phyloP scores from a whole-genome alignment of 306 rosid species.

The Malus domestica region DNA sequence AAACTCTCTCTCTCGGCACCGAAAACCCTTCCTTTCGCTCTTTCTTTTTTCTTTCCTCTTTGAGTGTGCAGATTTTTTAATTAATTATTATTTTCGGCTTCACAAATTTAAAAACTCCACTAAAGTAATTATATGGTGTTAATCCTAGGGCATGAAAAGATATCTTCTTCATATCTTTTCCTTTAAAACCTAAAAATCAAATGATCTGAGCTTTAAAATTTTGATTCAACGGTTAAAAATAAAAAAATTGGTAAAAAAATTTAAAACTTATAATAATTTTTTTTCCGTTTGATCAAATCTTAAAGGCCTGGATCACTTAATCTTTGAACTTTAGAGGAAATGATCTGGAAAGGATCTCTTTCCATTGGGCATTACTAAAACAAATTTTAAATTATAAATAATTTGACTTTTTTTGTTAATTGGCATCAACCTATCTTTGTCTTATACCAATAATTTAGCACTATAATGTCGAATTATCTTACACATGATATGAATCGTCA shows the following conservation, averaged over 20 bases:
- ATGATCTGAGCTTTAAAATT: no score
- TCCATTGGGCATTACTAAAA: background rate
- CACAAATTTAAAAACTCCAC: background rate
- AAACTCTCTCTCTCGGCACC: slow-evolving; percentile 1
- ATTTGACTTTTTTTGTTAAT: background rate
- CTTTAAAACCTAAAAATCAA: no score
- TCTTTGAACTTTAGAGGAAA: no score
- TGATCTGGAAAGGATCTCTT: no score
- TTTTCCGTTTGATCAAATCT: no score
- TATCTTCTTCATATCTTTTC: fast-evolving
- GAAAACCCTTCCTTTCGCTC: slow-evolving; percentile 33
- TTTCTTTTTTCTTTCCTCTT: slow-evolving; percentile 1
- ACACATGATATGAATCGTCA: no score
- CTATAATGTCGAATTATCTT: no score
- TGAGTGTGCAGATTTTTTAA: background rate
- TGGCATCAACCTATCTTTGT: background rate
- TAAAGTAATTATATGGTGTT: background rate
- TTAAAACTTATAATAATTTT: no score
- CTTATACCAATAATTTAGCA: background rate
- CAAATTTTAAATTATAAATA: background rate
- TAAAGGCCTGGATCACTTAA: no score
- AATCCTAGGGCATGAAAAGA: background rate
- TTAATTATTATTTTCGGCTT: background rate
- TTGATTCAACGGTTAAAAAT: no score
- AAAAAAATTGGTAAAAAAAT: no score